Base-by-base conservation (phyloP, 371 early-diverging fungal genomes). In the Mucor piriformis region DNA sequence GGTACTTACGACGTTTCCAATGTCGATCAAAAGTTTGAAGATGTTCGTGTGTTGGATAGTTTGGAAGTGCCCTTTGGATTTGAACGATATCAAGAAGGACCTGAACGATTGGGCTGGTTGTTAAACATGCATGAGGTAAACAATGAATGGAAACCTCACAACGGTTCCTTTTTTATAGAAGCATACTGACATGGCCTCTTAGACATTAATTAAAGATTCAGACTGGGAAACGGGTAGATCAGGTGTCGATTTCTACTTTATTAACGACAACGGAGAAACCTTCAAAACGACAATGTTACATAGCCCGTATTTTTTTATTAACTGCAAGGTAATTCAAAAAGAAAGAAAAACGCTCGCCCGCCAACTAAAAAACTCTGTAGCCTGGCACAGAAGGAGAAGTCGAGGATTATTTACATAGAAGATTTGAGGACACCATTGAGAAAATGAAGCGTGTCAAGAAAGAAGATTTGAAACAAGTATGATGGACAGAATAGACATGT, bases 71-170 rank as follows among this genome's bases (percentile, higher is more conserved):
- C 81, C 52, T 83, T 97, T 65, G 95, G 95, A 8, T 96, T 95
- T 63, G 67, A 73, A 12, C 76, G 88, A 50, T 90, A 88, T 67
- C 84, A 86, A 21, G 92, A 93, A 44, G 95, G 95, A 0, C 88
- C 90, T 15, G 81, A 81, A 42, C 84, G 84, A 29, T 71, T 95
- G 15, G 99, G 99, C 1, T 98, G 97, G 97, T 78, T 98, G 44
- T 85, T 96, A 27, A 98, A 98, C 73, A 95, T 96, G 86, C 93
- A 95, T 51, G 82, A 92, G 60, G 93, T 93, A 82, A 55, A 79
- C 44, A 21, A 20, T 18, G 6, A 38, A 42, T 6, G 15, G 12
- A 38, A n/a, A 4, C 15, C 15, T 38, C 18, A 29, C 18, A 18
- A 18, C 7, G n/a, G 25, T 15, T 33, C 29, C 27, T 13, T 15